These are phyloP conservation scores for Podosphaera leucotricha DNA, from an alignment of 2,329 filamentous ascomycete species.

Conservation along the genomic window DNA sequence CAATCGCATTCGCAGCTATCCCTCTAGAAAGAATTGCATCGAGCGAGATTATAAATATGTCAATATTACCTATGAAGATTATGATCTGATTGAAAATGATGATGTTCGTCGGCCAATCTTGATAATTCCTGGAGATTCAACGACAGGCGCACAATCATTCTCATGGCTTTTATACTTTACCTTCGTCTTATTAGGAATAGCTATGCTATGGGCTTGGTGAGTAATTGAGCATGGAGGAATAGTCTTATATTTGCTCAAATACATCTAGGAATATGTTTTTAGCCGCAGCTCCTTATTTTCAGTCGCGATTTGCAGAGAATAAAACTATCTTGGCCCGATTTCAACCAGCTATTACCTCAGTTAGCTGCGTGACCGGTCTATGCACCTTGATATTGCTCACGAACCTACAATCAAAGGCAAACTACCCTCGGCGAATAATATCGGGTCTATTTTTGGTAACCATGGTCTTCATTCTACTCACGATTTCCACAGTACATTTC, in stretches of 20 bases:
- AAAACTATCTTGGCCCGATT: constrained; percentile 58
- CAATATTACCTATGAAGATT: constrained; percentile 5
- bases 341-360: constrained; percentile 69
- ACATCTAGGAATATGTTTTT: constrained; percentile 91
- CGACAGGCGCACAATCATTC: constrained; percentile 27
- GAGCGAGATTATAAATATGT: constrained; percentile 11
- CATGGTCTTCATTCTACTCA: constrained; percentile 52
- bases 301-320: constrained; percentile 49
- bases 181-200: constrained; percentile 65
- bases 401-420: constrained; percentile 57
- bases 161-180: constrained; percentile 72
- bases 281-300: constrained; percentile 82
- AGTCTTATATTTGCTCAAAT: constrained; percentile 2
- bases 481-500: constrained; percentile 53
- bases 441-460: constrained; percentile 54
- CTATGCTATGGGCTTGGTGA: constrained; percentile 96
- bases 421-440: constrained; percentile 72
- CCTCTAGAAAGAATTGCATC: constrained; percentile 7
- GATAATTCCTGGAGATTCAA: constrained; percentile 3
- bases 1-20: constrained; percentile 9
- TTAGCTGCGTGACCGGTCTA: constrained; percentile 69
- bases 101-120: constrained; percentile 6
- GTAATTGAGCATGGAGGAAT: constrained; percentile 13
- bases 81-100: constrained; percentile 5
- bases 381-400: constrained; percentile 51